Evolutionary conservation across 495 filamentous ascomycete genomes (phyloP).

Genomic region (Bacidia rubella): DNA sequence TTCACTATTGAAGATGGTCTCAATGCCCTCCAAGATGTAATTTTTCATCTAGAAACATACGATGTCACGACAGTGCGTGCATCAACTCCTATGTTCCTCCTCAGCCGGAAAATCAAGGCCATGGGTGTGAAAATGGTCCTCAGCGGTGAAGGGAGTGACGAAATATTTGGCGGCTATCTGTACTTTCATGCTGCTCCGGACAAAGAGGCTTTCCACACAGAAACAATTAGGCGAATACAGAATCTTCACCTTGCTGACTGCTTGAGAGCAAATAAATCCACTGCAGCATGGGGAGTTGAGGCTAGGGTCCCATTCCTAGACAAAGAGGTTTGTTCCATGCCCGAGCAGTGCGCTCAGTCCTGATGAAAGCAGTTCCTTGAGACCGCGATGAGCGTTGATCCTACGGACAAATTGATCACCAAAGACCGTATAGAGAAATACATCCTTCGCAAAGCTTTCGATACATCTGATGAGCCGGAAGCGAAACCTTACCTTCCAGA

Average conservation of each 20-base stretch:
- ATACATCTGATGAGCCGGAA: slow-evolving; percentile 72
- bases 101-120: slow-evolving; percentile 96
- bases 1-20: slow-evolving; percentile 96
- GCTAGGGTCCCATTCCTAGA: slow-evolving; percentile 97
- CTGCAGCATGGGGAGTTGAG: slow-evolving; percentile 96
- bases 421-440: slow-evolving; percentile 90
- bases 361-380: slow-evolving; percentile 65
- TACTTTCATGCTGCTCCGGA: slow-evolving; percentile 94
- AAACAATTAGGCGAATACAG: slow-evolving; percentile 85
- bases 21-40: slow-evolving; percentile 90
- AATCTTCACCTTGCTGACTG: slow-evolving; percentile 92
- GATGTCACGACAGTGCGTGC: slow-evolving; percentile 98
- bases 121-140: slow-evolving; percentile 99
- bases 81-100: slow-evolving; percentile 95
- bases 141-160: slow-evolving; percentile 88
- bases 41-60: slow-evolving; percentile 93
- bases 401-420: slow-evolving; percentile 86
- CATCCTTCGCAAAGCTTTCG: slow-evolving; percentile 92
- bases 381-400: slow-evolving; percentile 81
- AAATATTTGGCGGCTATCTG: slow-evolving; percentile 96
- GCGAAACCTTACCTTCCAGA: slow-evolving; percentile 76
- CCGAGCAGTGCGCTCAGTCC: neutral
- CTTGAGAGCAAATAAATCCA: slow-evolving; percentile 96
- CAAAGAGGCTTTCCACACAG: slow-evolving; percentile 82
- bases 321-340: slow-evolving; percentile 46